Evolutionary conservation across 257 asterid genomes (phyloP).

Genomic region (Solanum habrochaites): DNA sequence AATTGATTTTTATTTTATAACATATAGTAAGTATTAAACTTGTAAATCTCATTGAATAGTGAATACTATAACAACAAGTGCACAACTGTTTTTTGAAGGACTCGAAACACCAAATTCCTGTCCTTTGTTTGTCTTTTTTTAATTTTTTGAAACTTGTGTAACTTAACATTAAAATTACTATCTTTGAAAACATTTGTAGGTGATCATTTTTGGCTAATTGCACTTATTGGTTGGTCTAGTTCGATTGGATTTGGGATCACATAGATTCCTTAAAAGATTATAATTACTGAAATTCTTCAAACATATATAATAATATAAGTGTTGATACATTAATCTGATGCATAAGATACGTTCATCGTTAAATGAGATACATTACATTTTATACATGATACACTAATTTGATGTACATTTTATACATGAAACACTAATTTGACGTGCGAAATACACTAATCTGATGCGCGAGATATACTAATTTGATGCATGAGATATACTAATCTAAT

Average conservation of each 20-base stretch:
- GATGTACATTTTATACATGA: too few species aligned
- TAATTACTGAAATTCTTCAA: too few species aligned
- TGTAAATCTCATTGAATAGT: slow-evolving; percentile 2
- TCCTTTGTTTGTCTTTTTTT: background rate
- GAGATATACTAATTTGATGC: too few species aligned
- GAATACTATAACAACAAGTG: background rate
- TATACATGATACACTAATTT: too few species aligned
- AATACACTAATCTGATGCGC: too few species aligned
- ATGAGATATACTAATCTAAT: too few species aligned
- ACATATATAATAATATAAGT: too few species aligned
- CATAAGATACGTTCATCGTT: too few species aligned
- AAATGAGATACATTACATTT: too few species aligned
- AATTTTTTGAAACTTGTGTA: slow-evolving; percentile 24
- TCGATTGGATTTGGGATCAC: background rate
- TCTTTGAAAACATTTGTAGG: background rate
- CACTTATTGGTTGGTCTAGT: background rate
- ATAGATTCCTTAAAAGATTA: too few species aligned
- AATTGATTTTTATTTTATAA: background rate
- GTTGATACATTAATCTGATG: too few species aligned
- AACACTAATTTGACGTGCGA: too few species aligned
- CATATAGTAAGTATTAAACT: background rate
- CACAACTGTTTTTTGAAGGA: slow-evolving; percentile 2
- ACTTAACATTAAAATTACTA: background rate
- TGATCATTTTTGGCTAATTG: background rate
- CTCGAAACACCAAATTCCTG: slow-evolving; percentile 18